phyloP scores from a whole-genome alignment of 116 monocot genomes.

The Papilionanthe hybrid region DNA sequence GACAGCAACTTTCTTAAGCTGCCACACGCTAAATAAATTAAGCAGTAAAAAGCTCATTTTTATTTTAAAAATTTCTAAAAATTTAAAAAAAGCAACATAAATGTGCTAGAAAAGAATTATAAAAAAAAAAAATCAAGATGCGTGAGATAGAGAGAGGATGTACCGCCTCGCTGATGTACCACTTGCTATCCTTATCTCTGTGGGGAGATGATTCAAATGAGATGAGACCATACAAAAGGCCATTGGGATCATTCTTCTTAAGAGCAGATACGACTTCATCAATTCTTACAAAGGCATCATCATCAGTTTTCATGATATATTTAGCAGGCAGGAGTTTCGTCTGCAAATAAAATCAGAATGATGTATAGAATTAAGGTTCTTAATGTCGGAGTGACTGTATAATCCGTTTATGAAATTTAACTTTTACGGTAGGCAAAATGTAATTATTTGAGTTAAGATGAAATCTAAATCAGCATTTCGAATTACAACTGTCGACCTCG shows the following conservation, averaged over 20 bases:
- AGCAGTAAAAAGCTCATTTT: too few relatives aligned
- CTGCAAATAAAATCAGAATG: slow-evolving; percentile 22
- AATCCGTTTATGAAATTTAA: too few relatives aligned
- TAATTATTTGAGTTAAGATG: too few relatives aligned
- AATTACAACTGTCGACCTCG: too few relatives aligned
- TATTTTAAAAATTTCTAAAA: too few relatives aligned
- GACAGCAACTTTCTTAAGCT: too few relatives aligned
- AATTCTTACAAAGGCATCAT: slow-evolving; percentile 92
- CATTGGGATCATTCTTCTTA: slow-evolving; percentile 25
- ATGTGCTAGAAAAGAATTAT: neutral
- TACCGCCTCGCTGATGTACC: slow-evolving; percentile 78
- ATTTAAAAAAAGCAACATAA: neutral
- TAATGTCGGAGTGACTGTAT: too few relatives aligned
- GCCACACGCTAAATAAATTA: too few relatives aligned
- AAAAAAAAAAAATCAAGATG: neutral
- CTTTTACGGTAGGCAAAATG: too few relatives aligned
- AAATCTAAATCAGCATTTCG: too few relatives aligned
- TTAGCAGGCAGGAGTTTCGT: slow-evolving; percentile 68
- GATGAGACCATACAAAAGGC: slow-evolving; percentile 72
- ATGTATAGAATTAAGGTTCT: neutral
- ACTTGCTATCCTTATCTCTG: slow-evolving; percentile 79
- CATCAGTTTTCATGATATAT: slow-evolving; percentile 92
- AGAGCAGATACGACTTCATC: slow-evolving; percentile 63
- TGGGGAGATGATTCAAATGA: slow-evolving; percentile 67
- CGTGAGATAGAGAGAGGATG: too few relatives aligned